Evolutionary conservation across 192 early-diverging fungal species (phyloP).

Genomic region (Coemansia sp.): DNA sequence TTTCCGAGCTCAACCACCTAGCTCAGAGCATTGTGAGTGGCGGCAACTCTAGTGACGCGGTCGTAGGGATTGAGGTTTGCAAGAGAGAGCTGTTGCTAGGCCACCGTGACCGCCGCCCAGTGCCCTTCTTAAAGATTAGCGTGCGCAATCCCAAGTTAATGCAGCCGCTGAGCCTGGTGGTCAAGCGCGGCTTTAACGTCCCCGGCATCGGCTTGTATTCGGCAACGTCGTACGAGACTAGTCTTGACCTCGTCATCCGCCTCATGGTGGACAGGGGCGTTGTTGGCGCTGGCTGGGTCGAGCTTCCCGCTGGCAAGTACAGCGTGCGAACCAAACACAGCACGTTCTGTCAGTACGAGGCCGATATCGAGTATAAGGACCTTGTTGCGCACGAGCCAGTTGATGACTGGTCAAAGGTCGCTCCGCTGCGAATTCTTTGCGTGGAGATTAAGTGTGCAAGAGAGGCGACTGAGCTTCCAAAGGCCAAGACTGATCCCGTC

Average conservation of each 20-base stretch:
- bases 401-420: conserved; percentile 89
- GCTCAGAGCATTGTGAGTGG: conserved; percentile 39
- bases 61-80: conserved; percentile 62
- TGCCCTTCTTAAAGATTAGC: conserved; percentile 78
- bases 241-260: conserved; percentile 78
- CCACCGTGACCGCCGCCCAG: no score
- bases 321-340: conserved; percentile 40
- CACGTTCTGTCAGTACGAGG: conserved; percentile 76
- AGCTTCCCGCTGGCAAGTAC: conserved; percentile 80
- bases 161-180: conserved; percentile 28
- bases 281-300: conserved; percentile 89
- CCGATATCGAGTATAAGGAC: conserved; percentile 72
- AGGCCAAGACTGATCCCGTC: conserved; percentile 85
- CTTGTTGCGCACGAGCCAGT: conserved; percentile 84
- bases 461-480: conserved; percentile 91
- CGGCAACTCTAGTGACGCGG: conserved; percentile 14
- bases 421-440: conserved; percentile 90
- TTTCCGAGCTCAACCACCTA: conserved; percentile 45
- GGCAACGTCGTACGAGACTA: conserved; percentile 80
- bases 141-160: conserved; percentile 61
- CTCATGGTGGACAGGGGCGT: conserved; percentile 95
- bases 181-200: conserved; percentile 62
- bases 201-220: conserved; percentile 57
- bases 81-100: conserved; percentile 78
- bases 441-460: conserved; percentile 99